These are phyloP conservation scores for Diaporthe citri DNA, from an alignment of 2,329 filamentous ascomycete species.

Conservation along the genomic window DNA sequence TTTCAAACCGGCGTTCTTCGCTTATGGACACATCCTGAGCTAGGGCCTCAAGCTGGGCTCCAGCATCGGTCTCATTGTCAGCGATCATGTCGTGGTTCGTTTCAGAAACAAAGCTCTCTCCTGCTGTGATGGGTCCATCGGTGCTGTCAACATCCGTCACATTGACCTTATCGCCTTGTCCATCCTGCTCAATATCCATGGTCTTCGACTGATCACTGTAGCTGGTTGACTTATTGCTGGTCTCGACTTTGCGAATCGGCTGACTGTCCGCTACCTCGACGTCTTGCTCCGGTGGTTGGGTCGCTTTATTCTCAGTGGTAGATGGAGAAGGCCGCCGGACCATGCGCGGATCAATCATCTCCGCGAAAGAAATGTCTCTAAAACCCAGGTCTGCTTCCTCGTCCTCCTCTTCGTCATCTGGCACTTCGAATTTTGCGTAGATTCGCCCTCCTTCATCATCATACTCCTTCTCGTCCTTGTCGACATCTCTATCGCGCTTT, in stretches of 20 bases:
- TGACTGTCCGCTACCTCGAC: conserved; percentile 36
- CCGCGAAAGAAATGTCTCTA: conserved; percentile 69
- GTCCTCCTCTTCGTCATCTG: conserved; percentile 67
- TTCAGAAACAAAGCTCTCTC: conserved; percentile 45
- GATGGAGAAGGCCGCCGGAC: conserved; percentile 58
- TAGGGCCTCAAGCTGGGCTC: conserved; percentile 26
- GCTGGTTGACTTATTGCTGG: conserved; percentile 21
- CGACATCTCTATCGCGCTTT: conserved; percentile 72
- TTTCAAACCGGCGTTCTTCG: conserved; percentile 53
- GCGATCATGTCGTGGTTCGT: conserved; percentile 39
- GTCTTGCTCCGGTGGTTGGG: conserved; percentile 3
- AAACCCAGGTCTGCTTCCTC: conserved; percentile 72
- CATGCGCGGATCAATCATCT: conserved; percentile 78
- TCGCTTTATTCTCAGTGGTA: not conserved
- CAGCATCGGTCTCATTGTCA: not conserved
- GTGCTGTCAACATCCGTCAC: conserved; percentile 13
- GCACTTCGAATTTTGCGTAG: conserved; percentile 84
- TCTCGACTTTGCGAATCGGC: conserved; percentile 2
- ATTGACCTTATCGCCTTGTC: conserved; percentile 1
- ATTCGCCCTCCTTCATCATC: conserved; percentile 77
- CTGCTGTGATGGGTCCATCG: conserved; percentile 19
- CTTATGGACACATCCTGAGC: conserved; percentile 45
- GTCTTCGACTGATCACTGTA: conserved; percentile 39
- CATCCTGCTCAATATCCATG: conserved; percentile 1
- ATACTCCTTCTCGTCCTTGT: conserved; percentile 68